Evolutionary conservation across 164 flowering plant species (phyloP), one percentile per base, ranked within the genome.

Genomic region (Magnolia kwangsiensis): DNA sequence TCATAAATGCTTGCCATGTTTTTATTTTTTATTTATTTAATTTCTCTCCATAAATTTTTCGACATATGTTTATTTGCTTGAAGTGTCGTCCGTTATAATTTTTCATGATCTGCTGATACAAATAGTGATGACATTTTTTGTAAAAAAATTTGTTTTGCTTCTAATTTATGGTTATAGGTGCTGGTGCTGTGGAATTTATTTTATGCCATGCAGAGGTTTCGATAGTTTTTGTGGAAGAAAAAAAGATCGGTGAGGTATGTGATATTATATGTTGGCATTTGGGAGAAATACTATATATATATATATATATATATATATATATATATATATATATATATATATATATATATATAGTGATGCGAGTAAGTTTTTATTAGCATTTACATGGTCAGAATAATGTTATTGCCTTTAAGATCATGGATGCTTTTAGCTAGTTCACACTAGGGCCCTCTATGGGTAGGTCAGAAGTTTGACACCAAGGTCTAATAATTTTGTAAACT

Each of bases 151-250:
- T 67, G 29, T 0, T 11, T 27, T 23, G 27, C 11, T 14, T 68
- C 0, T 49, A 18, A 27, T 77, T 58, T 73, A 61, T 83, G 72
- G 72, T 64, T 80, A 50, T 82, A 96, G 99, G 98, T 80, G 95
- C 98, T 81, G 95, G 91, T 76, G 99, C 99, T n/a, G 91, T 96
- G 75, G 96, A 96, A 76, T 96, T 88, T 74, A 87, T 96, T 63
- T 84, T 96, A 76, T 83, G 87, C 78, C 98, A 96, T 84, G 90
- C 98, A 23, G 98, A 92, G 74, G 84, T 96, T 74, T 90, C 98
- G 74, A 81, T 96, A 76, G 93, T 82, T 77, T 94, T 96, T 82
- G 88, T 83, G 3, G 98, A 96, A 81, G 98, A 92, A 81, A 90
- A 85, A 64, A 96, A 92, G 86, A 85, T 94, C 80, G 73, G 88